Evolutionary conservation across 2,329 filamentous ascomycete genomes (phyloP).

Genomic region (Chrysosporium keratinophilum): DNA sequence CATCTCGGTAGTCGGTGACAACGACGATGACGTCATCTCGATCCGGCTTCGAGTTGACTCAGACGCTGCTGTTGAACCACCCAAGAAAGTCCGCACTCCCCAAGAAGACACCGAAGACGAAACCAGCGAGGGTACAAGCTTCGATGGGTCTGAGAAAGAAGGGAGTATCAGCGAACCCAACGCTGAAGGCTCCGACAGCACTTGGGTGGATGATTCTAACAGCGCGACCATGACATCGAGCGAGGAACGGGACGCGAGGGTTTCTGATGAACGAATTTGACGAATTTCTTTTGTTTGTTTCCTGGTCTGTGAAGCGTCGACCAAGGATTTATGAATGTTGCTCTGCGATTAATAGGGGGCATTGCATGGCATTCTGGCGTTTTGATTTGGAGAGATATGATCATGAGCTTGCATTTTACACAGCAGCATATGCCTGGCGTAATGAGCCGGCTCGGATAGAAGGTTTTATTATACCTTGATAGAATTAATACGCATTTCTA

Average conservation of each 20-base stretch:
- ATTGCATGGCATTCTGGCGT: conserved; percentile 1
- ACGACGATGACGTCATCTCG: conserved; percentile 11
- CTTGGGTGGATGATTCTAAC: background rate
- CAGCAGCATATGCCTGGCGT: background rate
- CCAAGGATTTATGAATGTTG: background rate
- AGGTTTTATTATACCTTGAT: too few relatives aligned
- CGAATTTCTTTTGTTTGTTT: background rate
- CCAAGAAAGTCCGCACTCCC: background rate
- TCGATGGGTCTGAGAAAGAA: background rate
- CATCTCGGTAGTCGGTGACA: conserved; percentile 10
- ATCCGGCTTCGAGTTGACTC: conserved; percentile 12
- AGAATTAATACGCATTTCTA: too few relatives aligned
- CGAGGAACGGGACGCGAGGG: background rate
- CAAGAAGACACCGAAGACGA: background rate
- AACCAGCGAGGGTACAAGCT: background rate
- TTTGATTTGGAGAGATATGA: background rate
- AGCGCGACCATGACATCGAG: background rate
- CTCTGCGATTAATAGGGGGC: background rate
- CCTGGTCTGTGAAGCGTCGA: background rate
- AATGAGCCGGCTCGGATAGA: too few relatives aligned
- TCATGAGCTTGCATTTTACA: background rate
- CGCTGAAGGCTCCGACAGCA: background rate
- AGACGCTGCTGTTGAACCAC: conserved; percentile 8
- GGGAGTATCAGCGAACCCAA: background rate
- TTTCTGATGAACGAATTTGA: background rate